phyloP scores from a whole-genome alignment of 345 rosid genomes.

The Trapa bicornis region DNA sequence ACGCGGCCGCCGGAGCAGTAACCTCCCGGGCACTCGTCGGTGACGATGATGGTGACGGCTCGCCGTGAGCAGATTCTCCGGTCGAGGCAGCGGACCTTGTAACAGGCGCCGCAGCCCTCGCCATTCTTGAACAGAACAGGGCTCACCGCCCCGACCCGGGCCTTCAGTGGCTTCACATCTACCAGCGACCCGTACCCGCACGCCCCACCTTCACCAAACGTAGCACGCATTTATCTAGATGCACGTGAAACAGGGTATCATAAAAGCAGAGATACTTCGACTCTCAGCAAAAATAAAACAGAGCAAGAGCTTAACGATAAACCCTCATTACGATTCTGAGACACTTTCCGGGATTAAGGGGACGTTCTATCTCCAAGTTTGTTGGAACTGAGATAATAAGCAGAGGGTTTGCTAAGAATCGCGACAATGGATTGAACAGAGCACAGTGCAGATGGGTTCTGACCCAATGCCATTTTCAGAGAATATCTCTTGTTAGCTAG shows the following conservation, averaged over 20 bases:
- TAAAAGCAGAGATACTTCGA: not conserved
- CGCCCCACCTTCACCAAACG: conserved; percentile 60
- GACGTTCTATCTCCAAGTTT: too few species aligned
- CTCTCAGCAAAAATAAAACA: too few species aligned
- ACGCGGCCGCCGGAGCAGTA: conserved; percentile 47
- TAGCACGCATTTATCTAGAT: not conserved
- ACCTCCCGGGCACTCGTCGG: conserved; percentile 77
- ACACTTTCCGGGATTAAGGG: too few species aligned
- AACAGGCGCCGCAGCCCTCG: conserved; percentile 92
- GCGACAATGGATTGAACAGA: too few species aligned
- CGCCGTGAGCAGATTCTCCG: conserved; percentile 59
- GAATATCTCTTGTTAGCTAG: not conserved
- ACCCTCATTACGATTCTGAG: too few species aligned
- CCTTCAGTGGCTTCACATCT: conserved; percentile 73
- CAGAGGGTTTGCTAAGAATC: too few species aligned
- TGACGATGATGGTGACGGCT: conserved; percentile 82
- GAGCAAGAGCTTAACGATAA: too few species aligned
- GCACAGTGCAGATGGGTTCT: not conserved
- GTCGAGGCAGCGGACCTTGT: conserved; percentile 73
- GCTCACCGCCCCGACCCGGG: conserved; percentile 89
- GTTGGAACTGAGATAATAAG: too few species aligned
- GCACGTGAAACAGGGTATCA: not conserved
- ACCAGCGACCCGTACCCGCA: conserved; percentile 90
- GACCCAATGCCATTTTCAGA: not conserved
- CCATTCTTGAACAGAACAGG: conserved; percentile 69